A percentile compares a stretch with the other conserved stretches of the same genome.
These are phyloP conservation scores for Chalciporus pseudorubinellus DNA, from an alignment of 768 basidiomycete genomes.

Conservation along the genomic window DNA sequence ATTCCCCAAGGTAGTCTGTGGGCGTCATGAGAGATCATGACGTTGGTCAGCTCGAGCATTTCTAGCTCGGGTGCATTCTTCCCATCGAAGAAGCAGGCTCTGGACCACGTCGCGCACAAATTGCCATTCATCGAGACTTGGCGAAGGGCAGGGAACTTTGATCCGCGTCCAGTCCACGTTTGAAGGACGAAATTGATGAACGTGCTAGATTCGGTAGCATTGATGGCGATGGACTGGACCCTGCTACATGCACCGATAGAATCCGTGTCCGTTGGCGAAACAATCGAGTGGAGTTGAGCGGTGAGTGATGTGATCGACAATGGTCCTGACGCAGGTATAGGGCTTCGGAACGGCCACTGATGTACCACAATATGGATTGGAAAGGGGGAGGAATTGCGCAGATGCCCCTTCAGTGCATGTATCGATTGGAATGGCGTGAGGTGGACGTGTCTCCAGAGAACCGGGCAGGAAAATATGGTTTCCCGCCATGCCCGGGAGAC, in stretches of 20 bases:
- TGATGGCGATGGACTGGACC: slow-evolving; percentile 15
- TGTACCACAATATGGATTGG: slow-evolving; percentile 15
- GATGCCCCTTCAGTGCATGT: slow-evolving; percentile 12
- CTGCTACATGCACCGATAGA: slow-evolving; percentile 9
- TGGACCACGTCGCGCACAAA: slow-evolving; percentile 18
- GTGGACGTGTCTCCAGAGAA: slow-evolving; percentile 20
- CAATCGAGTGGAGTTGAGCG: slow-evolving; percentile 15
- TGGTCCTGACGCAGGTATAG: slow-evolving; percentile 1
- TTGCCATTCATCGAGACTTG: slow-evolving; percentile 13
- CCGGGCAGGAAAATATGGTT: slow-evolving; percentile 15
- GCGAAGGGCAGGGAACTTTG: slow-evolving; percentile 13
- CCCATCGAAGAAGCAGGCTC: slow-evolving; percentile 18
- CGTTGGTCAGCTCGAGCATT: slow-evolving; percentile 17
- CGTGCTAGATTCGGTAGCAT: slow-evolving; percentile 14
- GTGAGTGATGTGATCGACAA: slow-evolving; percentile 15
- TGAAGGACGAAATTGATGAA: slow-evolving; percentile 20
- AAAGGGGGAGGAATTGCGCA: slow-evolving; percentile 12
- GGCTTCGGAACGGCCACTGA: slow-evolving; percentile 20
- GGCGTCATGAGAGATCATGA: slow-evolving; percentile 11
- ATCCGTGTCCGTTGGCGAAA: slow-evolving; percentile 4
- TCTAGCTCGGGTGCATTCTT: slow-evolving; percentile 13
- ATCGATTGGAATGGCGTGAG: slow-evolving; percentile 14
- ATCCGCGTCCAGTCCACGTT: slow-evolving; percentile 13
- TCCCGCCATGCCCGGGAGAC: slow-evolving; percentile 17
- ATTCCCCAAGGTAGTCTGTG: slow-evolving; percentile 10